Percentiles rank a stretch among this genome's conserved stretches.
phyloP scores from a whole-genome alignment of 108 stramenopile genomes.

The Stephanodiscus triporus region DNA sequence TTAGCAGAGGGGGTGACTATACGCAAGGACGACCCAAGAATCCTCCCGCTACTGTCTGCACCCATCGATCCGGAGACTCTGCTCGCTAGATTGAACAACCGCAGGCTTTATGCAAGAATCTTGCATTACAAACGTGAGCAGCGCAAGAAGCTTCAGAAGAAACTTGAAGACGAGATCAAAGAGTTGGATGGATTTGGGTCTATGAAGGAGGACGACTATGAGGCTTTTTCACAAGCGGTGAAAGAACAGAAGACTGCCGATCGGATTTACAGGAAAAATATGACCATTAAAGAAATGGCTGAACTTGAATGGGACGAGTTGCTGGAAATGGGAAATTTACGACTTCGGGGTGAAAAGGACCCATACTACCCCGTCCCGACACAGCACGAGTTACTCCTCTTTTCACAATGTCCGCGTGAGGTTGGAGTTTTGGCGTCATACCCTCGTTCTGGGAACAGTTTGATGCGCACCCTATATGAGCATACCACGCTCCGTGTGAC shows the following conservation, averaged over 20 bases:
- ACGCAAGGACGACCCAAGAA: slow-evolving; percentile 11
- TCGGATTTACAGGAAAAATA: slow-evolving; percentile 45
- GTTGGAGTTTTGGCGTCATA: slow-evolving; percentile 80
- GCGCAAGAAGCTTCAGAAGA: slow-evolving; percentile 1
- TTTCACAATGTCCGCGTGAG: slow-evolving; percentile 62
- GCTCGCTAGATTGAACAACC: slow-evolving; percentile 48
- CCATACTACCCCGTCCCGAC: slow-evolving; percentile 48
- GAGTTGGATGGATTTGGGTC: background rate
- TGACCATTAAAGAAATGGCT: slow-evolving; percentile 57
- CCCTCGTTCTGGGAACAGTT: slow-evolving; percentile 82
- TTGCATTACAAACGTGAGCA: slow-evolving; percentile 24
- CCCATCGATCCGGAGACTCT: slow-evolving; percentile 36
- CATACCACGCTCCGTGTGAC: slow-evolving; percentile 76
- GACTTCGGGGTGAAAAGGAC: slow-evolving; percentile 4
- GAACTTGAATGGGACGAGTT: slow-evolving; percentile 60
- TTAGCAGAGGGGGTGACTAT: slow-evolving; percentile 20
- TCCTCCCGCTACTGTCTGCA: slow-evolving; percentile 30
- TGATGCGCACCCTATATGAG: slow-evolving; percentile 80
- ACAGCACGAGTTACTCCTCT: slow-evolving; percentile 59
- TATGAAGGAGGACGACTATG: background rate
- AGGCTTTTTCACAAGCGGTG: background rate
- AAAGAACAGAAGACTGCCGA: slow-evolving; percentile 27
- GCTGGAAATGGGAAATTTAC: slow-evolving; percentile 23
- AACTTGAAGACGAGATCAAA: background rate
- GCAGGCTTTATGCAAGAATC: slow-evolving; percentile 33